A percentile compares a stretch with the other conserved stretches of the same genome.
These are phyloP conservation scores for Fomitopsis palustris DNA, from an alignment of 1,284 basidiomycete genomes.

Conservation along the genomic window DNA sequence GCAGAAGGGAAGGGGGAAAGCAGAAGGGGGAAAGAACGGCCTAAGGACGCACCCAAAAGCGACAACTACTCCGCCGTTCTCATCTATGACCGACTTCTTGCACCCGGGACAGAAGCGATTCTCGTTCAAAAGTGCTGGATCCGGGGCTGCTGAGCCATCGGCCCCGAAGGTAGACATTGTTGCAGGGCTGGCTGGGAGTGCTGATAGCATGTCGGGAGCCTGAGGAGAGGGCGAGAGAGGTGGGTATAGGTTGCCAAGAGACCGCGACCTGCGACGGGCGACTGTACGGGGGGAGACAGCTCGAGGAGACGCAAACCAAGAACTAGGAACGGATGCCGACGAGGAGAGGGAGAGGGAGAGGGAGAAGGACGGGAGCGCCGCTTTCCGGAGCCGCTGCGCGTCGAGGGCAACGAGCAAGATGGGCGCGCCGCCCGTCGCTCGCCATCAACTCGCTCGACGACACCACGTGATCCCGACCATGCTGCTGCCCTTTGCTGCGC, in stretches of 20 bases:
- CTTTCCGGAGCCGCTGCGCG: conserved; percentile 11
- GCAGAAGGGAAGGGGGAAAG: background rate
- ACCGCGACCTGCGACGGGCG: conserved; percentile 6
- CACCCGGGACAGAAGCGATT: conserved; percentile 83
- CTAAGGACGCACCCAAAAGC: conserved; percentile 73
- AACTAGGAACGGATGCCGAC: background rate
- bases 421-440: conserved; percentile 1
- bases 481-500: background rate
- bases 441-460: background rate
- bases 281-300: background rate
- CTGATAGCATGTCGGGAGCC: conserved; percentile 12
- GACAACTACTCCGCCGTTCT: conserved; percentile 84
- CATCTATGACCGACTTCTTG: conserved; percentile 77
- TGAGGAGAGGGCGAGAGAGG: background rate
- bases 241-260: conserved; percentile 2
- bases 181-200: conserved; percentile 9
- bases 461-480: background rate
- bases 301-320: background rate
- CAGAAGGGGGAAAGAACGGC: background rate
- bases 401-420: conserved; percentile 10
- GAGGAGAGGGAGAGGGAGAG: background rate
- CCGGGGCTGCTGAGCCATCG: conserved; percentile 6
- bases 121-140: conserved; percentile 36
- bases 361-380: background rate
- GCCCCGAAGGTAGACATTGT: conserved; percentile 11